phyloP scores from a whole-genome alignment of 1,284 basidiomycete genomes.

The Polyporus tsugae region DNA sequence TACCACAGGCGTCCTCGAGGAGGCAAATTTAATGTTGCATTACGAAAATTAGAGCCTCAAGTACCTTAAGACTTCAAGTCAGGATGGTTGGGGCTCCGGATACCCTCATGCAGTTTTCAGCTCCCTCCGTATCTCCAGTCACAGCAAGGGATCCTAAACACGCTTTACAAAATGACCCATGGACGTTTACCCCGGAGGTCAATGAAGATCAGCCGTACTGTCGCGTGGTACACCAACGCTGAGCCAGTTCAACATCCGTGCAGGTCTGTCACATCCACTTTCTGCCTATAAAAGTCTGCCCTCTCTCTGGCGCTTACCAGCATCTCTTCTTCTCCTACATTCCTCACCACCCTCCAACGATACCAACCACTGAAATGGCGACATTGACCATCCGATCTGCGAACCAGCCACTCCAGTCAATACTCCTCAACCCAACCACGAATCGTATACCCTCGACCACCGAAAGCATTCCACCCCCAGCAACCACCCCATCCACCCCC shows the following conservation, averaged over 20 bases:
- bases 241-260: not conserved
- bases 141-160: not conserved
- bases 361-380: not conserved
- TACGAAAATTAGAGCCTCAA: not conserved
- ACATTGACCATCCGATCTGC: not conserved
- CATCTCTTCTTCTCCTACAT: not conserved
- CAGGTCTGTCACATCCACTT: not conserved
- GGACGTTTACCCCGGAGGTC: not conserved
- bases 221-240: not conserved
- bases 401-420: not conserved
- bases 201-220: not conserved
- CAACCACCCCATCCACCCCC: not conserved
- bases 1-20: too few species aligned
- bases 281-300: not conserved
- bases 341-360: not conserved
- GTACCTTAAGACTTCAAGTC: not conserved
- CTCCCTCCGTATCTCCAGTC: too few species aligned
- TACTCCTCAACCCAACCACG: not conserved
- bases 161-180: not conserved
- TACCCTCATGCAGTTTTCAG: too few species aligned
- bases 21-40: too few species aligned
- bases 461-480: not conserved
- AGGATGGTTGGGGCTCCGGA: not conserved
- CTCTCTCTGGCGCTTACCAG: not conserved
- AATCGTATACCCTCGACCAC: not conserved